Base-by-base conservation (phyloP, 345 rosid species). In the Pistacia integerrima region DNA sequence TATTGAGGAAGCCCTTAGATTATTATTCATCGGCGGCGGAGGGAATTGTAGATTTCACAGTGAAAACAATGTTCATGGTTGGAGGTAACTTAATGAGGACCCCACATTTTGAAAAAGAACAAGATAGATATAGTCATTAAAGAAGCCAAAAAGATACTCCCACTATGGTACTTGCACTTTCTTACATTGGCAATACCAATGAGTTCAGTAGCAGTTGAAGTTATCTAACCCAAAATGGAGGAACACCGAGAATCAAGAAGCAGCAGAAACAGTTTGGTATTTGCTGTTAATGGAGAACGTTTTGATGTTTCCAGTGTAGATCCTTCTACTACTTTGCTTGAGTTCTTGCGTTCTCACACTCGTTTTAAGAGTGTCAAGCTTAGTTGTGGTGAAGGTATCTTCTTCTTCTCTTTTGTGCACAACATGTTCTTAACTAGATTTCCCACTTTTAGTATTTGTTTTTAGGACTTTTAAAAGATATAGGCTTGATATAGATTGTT, bases 351-450 rank as follows among this genome's bases (percentile, higher is more conserved):
- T 25, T 67, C 72, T 51, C 82, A 72, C 13, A 89, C 98, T 74
- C 81, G 79, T 54, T 93, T 90, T 85, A 94, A 85, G 85, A 89
- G 97, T 74, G 93, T 87, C 82, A 94, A 94, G 88, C 98, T 91
- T 77, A 77, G 88, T 46, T 94, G 97, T 60, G 97, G 97, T 69
- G 94, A 93, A 91, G 97, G 98, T 88, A 77, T 36, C 49, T 62
- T 11, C 52, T 54, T 74, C 65, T 36, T 11, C 54, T 25, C n/a
- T 16, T 66, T 46, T 60, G 7, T n/a, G 60, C 25, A 46, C 8
- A 51, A 9, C 10, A 54, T 54, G 57, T 54, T 54, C 17, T 51
- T 54, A 5, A 14, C 5, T 54, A 5, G n/a, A 54, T 54, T 54
- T 54, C 57, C 6, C 57, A 14, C n/a, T 54, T 41, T 8, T 41